phyloP scores from a whole-genome alignment of 768 basidiomycete genomes.

The Suillus americanus region DNA sequence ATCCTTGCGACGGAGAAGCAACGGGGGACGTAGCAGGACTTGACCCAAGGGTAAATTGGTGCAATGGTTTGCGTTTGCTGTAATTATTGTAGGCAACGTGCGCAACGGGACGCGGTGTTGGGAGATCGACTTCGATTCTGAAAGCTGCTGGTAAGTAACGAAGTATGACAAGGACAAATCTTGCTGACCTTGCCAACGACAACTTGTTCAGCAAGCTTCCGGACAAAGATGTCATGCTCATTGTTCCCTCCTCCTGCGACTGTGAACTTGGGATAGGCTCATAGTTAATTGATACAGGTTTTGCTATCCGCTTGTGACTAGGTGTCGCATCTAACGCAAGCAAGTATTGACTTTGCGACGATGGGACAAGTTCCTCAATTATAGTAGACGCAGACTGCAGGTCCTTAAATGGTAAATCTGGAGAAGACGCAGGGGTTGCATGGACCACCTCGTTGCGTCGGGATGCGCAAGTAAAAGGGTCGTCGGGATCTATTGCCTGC shows the following conservation, averaged over 20 bases:
- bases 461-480: not conserved
- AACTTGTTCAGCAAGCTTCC: not conserved
- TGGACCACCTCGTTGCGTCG: not conserved
- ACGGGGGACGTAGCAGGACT: constrained; percentile 8
- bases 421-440: not conserved
- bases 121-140: not conserved
- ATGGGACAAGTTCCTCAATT: constrained; percentile 19
- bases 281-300: not conserved
- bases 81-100: not conserved
- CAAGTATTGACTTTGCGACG: constrained; percentile 35
- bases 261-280: constrained; percentile 32
- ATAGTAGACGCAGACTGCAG: not conserved
- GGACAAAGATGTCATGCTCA: constrained; percentile 10
- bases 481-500: not conserved
- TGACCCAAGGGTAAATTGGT: constrained; percentile 2
- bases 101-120: not conserved
- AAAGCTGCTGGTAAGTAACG: constrained; percentile 12
- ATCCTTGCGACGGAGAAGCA: not conserved
- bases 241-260: constrained; percentile 30
- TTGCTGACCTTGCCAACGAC: constrained; percentile 19
- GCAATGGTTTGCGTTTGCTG: constrained; percentile 5
- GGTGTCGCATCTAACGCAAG: constrained; percentile 30
- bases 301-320: constrained; percentile 35
- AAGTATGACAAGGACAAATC: not conserved
- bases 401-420: not conserved